Base-by-base conservation (phyloP, 2,329 filamentous ascomycete species). In the Fusarium hostae region DNA sequence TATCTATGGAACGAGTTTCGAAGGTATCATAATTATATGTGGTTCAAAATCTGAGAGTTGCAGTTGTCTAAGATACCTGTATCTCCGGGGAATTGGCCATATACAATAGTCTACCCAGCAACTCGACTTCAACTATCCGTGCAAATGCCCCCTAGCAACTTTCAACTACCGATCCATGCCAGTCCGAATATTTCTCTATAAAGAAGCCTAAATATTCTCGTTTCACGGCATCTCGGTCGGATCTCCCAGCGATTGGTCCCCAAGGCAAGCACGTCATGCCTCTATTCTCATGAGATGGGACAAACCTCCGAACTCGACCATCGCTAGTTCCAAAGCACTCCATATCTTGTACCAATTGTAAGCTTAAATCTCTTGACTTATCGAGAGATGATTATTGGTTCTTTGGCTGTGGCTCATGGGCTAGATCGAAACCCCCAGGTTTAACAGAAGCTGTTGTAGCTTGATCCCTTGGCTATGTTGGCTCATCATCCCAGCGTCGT, bases 191-290 rank as follows among this genome's bases (percentile, higher is more conserved):
- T 39, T 59, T 48, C 51, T 51, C 39, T 34, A 35, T 15, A 35
- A 26, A 24, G 3, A 18, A 8, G 28, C 24, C 22, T 20, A 43
- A 44, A 10, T 1, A 1, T 7, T 24, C 3, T 12, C 22, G 6
- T 56, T 71, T 28, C 22, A 47, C 63, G 62, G 69, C 37, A 2
- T 73, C 63, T 77, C 75, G 73, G 75, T 59, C 75, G 70, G 72
- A 30, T 16, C 13, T n/a, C 9, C 5, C 66, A 63, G 63, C 64
- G 72, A 76, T 76, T 76, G 75, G 75, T 39, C 30, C 51, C 45
- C 35, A 48, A 54, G 50, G 56, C 61, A 41, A 63, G 70, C 73
- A 77, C 73, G 75, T 37, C 70, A 77, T 77, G 50, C 44, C 65
- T 63, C 66, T 55, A 60, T 65, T 28, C 40, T 28, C 37, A 51